Evolutionary conservation across 805 yeast species (phyloP).

Genomic region (Hanseniaspora vineae): DNA sequence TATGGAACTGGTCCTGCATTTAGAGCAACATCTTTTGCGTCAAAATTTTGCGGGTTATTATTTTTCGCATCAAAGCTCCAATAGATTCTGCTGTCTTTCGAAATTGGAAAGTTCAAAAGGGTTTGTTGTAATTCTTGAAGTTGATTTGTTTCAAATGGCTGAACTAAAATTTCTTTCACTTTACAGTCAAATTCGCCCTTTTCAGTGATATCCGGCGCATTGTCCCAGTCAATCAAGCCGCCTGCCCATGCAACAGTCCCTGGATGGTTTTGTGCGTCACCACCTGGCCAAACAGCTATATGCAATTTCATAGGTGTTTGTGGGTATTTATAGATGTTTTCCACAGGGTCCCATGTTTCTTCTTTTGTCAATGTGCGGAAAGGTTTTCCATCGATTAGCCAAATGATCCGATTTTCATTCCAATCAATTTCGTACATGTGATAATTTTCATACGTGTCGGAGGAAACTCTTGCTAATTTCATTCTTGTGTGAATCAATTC

Average conservation of each 20-base stretch:
- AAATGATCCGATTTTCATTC: slow-evolving; percentile 54
- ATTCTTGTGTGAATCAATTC: slow-evolving; percentile 51
- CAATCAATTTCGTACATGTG: slow-evolving; percentile 75
- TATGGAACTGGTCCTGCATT: too few species aligned
- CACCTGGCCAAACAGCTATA: slow-evolving; percentile 72
- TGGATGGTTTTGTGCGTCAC: slow-evolving; percentile 34
- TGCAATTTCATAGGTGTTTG: slow-evolving; percentile 70
- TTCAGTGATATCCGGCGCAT: slow-evolving; percentile 50
- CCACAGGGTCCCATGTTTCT: slow-evolving; percentile 53
- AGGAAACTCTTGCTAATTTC: slow-evolving; percentile 17
- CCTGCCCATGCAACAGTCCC: slow-evolving; percentile 85
- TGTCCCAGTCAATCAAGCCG: slow-evolving; percentile 72
- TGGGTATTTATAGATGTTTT: slow-evolving; percentile 42
- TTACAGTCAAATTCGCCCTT: slow-evolving; percentile 67
- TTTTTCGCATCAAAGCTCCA: too few species aligned
- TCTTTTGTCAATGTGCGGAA: slow-evolving; percentile 50
- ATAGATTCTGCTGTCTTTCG: too few species aligned
- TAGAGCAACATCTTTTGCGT: neutral
- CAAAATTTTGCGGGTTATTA: slow-evolving; percentile 3
- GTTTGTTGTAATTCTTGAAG: neutral
- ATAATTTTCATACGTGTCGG: slow-evolving; percentile 48
- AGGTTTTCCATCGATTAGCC: slow-evolving; percentile 58
- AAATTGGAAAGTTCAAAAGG: too few species aligned
- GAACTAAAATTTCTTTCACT: slow-evolving; percentile 42
- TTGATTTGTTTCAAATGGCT: slow-evolving; percentile 39